Conservation (phyloP, 495 filamentous ascomycete genomes). For the Margaritispora aquatica region DNA sequence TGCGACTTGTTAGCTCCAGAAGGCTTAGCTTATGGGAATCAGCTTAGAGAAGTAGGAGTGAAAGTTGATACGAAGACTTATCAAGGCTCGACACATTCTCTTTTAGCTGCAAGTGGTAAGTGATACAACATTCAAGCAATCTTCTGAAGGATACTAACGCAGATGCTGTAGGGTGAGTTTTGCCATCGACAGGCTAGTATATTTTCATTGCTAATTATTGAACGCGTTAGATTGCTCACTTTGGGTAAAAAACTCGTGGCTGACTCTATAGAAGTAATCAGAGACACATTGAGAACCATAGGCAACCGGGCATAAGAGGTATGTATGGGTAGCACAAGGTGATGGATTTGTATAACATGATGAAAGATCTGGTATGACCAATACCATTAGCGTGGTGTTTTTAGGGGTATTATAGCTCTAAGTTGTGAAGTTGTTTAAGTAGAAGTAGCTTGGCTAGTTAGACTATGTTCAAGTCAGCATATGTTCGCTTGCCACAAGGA, state of each 20-base stretch:
- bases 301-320: neutral
- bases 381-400: too few species aligned
- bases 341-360: too few species aligned
- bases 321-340: too few species aligned
- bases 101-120: neutral
- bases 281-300: neutral
- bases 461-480: too few species aligned
- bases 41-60: neutral
- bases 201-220: neutral
- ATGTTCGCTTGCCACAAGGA: too few species aligned
- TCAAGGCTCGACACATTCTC: slow-evolving; percentile 5
- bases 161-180: neutral
- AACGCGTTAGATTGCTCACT: neutral
- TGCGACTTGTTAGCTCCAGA: slow-evolving; percentile 1
- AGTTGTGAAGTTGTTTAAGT: too few species aligned
- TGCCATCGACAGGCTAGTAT: neutral
- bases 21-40: slow-evolving; percentile 1
- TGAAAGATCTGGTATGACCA: too few species aligned
- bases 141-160: neutral
- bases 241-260: neutral
- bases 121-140: neutral
- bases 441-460: too few species aligned
- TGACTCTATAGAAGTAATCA: neutral
- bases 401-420: too few species aligned
- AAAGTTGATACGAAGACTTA: neutral